Conservation (phyloP, 768 basidiomycete genomes). For the Mycena amicta region DNA sequence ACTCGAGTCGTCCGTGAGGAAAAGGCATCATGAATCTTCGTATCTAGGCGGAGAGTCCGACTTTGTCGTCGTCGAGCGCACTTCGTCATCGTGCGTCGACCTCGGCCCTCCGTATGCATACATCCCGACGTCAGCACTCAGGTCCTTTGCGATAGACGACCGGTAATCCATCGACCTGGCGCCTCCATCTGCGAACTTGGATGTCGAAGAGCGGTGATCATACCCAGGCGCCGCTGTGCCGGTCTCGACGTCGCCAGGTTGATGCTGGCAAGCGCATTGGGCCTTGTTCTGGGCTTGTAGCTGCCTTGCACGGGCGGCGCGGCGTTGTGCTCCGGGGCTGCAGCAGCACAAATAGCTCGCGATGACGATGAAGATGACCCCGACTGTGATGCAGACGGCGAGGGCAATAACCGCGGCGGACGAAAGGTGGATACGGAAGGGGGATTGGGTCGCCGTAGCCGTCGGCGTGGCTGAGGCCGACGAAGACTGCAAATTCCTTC, state of each 20-base stretch:
- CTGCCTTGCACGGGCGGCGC: background rate
- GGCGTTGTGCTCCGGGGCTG: background rate
- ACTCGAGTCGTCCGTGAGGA: no score
- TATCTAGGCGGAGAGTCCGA: background rate
- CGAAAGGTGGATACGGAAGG: background rate
- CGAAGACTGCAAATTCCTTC: no score
- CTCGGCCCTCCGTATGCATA: background rate
- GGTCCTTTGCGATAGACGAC: background rate
- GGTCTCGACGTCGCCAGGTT: background rate
- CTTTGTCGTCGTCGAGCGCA: background rate
- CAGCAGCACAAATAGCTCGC: constrained; percentile 14
- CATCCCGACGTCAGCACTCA: background rate
- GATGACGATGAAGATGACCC: constrained; percentile 3
- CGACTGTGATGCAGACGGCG: background rate
- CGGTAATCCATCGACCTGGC: background rate
- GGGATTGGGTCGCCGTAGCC: background rate
- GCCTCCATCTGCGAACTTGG: background rate
- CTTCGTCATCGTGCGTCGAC: background rate
- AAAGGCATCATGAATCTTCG: no score
- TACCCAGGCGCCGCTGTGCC: background rate
- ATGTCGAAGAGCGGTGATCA: no score
- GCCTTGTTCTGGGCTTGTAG: background rate
- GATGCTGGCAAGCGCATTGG: no score
- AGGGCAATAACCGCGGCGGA: background rate
- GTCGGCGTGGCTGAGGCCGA: background rate